These are phyloP conservation scores for Pyrus hybrid DNA, from an alignment of 331 rosid genomes.

Conservation along the genomic window DNA sequence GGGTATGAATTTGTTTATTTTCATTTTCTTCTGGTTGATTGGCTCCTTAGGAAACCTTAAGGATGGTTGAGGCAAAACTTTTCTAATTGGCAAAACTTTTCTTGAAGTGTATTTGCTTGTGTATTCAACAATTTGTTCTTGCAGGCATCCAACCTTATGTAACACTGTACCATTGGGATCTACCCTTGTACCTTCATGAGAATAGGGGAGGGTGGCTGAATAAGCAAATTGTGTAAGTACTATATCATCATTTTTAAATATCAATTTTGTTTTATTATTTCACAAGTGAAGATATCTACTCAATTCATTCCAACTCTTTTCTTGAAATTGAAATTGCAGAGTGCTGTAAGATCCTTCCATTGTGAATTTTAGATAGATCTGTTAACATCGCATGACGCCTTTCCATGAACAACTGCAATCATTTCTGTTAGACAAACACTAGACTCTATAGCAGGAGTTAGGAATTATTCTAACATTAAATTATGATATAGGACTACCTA, in stretches of 20 bases:
- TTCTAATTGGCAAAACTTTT: too few relatives aligned
- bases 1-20: constrained; percentile 37
- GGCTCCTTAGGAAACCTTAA: too few relatives aligned
- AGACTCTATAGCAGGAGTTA: background rate
- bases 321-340: background rate
- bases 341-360: background rate
- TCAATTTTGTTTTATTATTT: background rate
- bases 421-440: background rate
- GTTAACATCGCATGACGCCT: background rate
- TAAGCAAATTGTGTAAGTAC: constrained; percentile 62
- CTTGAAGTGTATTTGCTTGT: background rate
- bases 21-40: background rate
- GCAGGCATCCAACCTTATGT: constrained; percentile 79
- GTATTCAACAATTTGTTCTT: constrained; percentile 13
- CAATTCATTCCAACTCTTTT: background rate
- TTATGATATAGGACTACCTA: background rate
- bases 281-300: background rate
- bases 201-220: constrained; percentile 83
- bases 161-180: constrained; percentile 96
- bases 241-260: background rate
- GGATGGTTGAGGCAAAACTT: too few relatives aligned
- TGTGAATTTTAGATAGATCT: background rate
- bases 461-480: background rate
- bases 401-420: background rate
- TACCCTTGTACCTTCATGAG: constrained; percentile 84